Evolutionary conservation across 148 eudicot species (phyloP).

Genomic region (Rhododendron ferrugineum): DNA sequence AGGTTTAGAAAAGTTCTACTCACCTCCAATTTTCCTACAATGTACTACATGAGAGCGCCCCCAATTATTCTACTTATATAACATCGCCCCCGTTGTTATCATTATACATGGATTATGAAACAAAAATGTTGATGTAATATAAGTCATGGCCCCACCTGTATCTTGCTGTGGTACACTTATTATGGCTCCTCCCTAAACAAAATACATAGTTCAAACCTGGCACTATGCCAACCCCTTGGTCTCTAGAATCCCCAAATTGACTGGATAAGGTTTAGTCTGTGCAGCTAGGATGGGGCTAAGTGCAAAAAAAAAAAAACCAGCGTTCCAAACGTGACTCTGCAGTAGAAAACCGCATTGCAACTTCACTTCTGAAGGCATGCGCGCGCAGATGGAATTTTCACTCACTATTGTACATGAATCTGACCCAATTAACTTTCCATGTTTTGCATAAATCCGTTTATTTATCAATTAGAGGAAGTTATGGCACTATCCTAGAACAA

Average conservation of each 20-base stretch:
- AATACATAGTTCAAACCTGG: neutral
- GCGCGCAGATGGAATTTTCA: neutral
- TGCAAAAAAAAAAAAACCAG: neutral
- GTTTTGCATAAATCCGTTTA: neutral
- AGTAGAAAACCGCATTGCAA: neutral
- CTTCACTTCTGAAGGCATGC: neutral
- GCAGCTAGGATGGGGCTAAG: neutral
- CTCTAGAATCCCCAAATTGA: neutral
- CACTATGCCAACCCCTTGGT: neutral
- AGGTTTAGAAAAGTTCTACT: neutral
- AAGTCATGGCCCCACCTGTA: neutral
- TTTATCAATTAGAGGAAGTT: conserved; percentile 3
- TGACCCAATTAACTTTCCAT: neutral
- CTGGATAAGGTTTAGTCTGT: neutral
- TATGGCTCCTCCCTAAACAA: neutral
- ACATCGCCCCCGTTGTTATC: neutral
- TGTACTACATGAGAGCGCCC: neutral
- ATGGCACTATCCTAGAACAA: neutral
- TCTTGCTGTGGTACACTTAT: neutral
- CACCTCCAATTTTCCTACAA: neutral
- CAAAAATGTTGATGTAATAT: neutral
- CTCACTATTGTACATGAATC: neutral
- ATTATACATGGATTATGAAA: neutral
- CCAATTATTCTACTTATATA: neutral
- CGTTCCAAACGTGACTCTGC: neutral